Percentiles rank a stretch among this genome's conserved stretches.
Evolutionary conservation across 2,329 filamentous ascomycete species (phyloP).

Genomic region (Arthrobotrys conoides): DNA sequence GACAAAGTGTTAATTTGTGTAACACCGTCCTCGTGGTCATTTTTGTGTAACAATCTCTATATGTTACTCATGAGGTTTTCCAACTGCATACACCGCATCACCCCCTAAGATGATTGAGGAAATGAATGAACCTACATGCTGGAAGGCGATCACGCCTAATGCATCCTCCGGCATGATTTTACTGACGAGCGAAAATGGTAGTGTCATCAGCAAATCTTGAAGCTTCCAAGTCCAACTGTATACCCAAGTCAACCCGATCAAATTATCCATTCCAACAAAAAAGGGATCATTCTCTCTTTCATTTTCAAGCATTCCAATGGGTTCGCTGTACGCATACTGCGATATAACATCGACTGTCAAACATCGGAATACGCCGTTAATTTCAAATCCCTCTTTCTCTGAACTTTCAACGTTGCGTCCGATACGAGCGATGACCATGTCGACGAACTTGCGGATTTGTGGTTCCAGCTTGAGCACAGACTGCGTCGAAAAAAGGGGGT

Average conservation of each 20-base stretch:
- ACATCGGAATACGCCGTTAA: slow-evolving; percentile 64
- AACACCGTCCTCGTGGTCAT: background rate
- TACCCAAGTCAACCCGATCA: slow-evolving; percentile 65
- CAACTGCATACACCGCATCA: background rate
- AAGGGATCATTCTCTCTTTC: slow-evolving; percentile 68
- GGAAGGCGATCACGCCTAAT: slow-evolving; percentile 61
- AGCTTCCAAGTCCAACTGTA: slow-evolving; percentile 67
- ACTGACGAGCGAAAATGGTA: slow-evolving; percentile 63
- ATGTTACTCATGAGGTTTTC: background rate
- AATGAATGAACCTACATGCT: slow-evolving; percentile 35
- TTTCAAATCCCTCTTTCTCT: slow-evolving; percentile 43
- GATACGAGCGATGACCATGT: slow-evolving; percentile 61
- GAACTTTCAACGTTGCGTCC: slow-evolving; percentile 64
- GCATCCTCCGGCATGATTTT: slow-evolving; percentile 62
- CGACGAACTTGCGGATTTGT: slow-evolving; percentile 50
- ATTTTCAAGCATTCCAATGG: slow-evolving; percentile 67
- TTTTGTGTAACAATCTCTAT: background rate
- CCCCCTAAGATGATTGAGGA: background rate
- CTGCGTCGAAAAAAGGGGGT: slow-evolving; percentile 68
- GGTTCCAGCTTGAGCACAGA: slow-evolving; percentile 59
- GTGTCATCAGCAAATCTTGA: slow-evolving; percentile 59
- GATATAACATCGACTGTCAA: slow-evolving; percentile 67
- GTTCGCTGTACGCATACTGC: slow-evolving; percentile 68
- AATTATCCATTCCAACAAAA: slow-evolving; percentile 67
- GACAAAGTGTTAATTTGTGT: background rate